Conservation (phyloP, 495 filamentous ascomycete genomes). For the Tuber magnatum region DNA sequence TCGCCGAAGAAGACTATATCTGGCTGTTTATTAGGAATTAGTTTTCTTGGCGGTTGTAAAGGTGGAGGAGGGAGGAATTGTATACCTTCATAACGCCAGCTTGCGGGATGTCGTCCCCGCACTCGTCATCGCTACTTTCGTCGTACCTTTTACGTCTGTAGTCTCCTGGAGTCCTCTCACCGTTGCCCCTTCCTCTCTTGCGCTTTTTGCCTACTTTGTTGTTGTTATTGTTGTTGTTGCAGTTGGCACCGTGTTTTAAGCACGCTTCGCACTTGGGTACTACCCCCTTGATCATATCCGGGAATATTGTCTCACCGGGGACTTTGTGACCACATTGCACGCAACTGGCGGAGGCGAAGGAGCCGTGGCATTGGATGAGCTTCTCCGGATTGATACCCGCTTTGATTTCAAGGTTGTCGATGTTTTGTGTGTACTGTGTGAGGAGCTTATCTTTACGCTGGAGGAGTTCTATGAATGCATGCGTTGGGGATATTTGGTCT, state of each 20-base stretch:
- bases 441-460: slow-evolving; percentile 83
- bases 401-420: slow-evolving; percentile 88
- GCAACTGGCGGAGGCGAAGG: slow-evolving; percentile 86
- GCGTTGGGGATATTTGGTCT: slow-evolving; percentile 74
- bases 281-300: slow-evolving; percentile 65
- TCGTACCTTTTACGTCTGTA: slow-evolving; percentile 46
- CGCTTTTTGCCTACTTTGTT: slow-evolving; percentile 56
- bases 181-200: slow-evolving; percentile 62
- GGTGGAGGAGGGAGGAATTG: neutral
- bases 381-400: slow-evolving; percentile 78
- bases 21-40: slow-evolving; percentile 46
- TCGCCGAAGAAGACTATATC: slow-evolving; percentile 99
- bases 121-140: slow-evolving; percentile 59
- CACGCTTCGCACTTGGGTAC: slow-evolving; percentile 61
- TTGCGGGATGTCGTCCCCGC: slow-evolving; percentile 61
- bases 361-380: slow-evolving; percentile 92
- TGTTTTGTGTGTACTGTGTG: slow-evolving; percentile 98
- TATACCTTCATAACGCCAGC: slow-evolving; percentile 84
- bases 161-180: slow-evolving; percentile 42
- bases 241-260: slow-evolving; percentile 42
- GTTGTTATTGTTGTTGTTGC: slow-evolving; percentile 46
- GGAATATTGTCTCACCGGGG: slow-evolving; percentile 67
- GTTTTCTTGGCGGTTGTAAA: slow-evolving; percentile 9
- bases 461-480: slow-evolving; percentile 90
- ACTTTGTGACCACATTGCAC: slow-evolving; percentile 72